Evolutionary conservation across 805 yeast genomes (phyloP).

Genomic region (Pichia sporocuriosa): DNA sequence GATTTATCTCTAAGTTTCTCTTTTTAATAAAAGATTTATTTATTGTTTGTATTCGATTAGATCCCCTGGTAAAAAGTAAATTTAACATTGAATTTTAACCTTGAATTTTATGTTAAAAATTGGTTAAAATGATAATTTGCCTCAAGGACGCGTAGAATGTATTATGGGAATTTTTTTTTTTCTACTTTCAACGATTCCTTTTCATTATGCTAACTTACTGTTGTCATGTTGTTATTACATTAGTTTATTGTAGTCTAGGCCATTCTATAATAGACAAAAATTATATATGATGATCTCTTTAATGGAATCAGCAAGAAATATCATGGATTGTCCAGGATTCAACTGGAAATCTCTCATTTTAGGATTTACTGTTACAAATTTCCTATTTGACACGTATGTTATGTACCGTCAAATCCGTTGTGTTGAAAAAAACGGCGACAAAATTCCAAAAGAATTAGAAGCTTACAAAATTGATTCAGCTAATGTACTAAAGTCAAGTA

Average conservation of each 20-base stretch:
- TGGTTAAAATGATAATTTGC: too few species aligned
- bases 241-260: too few species aligned
- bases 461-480: conserved; percentile 50
- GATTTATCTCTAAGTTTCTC: conserved; percentile 13
- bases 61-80: too few species aligned
- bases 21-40: conserved; percentile 13
- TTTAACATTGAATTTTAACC: too few species aligned
- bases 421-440: conserved; percentile 36
- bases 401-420: conserved; percentile 69
- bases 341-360: conserved; percentile 76
- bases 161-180: background rate
- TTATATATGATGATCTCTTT: conserved; percentile 20
- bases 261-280: too few species aligned
- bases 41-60: conserved; percentile 10
- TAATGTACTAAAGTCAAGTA: conserved; percentile 70
- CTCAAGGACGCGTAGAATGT: too few species aligned
- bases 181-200: background rate
- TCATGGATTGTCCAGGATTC: conserved; percentile 60
- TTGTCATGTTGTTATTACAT: too few species aligned
- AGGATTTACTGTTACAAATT: conserved; percentile 71
- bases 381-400: conserved; percentile 65
- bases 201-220: background rate
- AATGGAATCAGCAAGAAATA: conserved; percentile 36
- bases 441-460: conserved; percentile 64
- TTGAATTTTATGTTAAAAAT: too few species aligned